Base-by-base conservation (phyloP, 2,329 filamentous ascomycete genomes). In the Penicillium sp. region DNA sequence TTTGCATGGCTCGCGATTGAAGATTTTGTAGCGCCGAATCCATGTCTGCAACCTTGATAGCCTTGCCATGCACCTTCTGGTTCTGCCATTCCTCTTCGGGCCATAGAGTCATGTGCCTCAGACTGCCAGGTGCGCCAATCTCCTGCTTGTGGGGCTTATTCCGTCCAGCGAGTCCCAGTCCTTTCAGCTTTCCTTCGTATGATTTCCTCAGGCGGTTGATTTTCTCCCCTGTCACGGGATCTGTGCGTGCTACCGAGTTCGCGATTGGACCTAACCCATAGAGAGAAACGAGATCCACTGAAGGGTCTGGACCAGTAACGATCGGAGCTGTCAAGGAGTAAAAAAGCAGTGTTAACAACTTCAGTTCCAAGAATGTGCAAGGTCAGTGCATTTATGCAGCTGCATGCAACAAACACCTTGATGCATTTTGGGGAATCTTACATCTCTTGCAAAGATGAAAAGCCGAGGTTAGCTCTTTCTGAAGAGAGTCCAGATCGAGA, bases 191-290 rank as follows among this genome's bases (percentile, higher is more conserved):
- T 40, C 78, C 78, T 64, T 80, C 78, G 58, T 80, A 80, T 4
- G 78, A 80, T 60, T 80, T 80, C 56, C 85, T 77, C 40, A 87
- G 75, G 66, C 83, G 82, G 71, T 86, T 86, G 58, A 80, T 79
- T 73, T 87, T 87, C 66, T 86, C 83, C 57, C 84, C 84, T n/a
- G 83, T 86, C 21, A 77, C 69, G 16, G 83, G 82, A 67, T 87
- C 82, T 47, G 75, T 79, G 51, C 85, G 76, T 56, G 81, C 82
- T 59, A 87, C 83, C 51, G 79, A 83, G 61, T 77, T 77, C 57
- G 83, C 81, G 52, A 86, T 75, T 35, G 75, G 69, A 59, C 80
- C 76, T 57, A 87, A 72, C 52, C 78, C 77, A 72, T 85, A 87
- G 54, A 85, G 75, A 49, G 79, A 77, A 57, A 87, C 77, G 55